Evolutionary conservation across 305 asterid genomes (phyloP).

Genomic region (Solanum hybrid): DNA sequence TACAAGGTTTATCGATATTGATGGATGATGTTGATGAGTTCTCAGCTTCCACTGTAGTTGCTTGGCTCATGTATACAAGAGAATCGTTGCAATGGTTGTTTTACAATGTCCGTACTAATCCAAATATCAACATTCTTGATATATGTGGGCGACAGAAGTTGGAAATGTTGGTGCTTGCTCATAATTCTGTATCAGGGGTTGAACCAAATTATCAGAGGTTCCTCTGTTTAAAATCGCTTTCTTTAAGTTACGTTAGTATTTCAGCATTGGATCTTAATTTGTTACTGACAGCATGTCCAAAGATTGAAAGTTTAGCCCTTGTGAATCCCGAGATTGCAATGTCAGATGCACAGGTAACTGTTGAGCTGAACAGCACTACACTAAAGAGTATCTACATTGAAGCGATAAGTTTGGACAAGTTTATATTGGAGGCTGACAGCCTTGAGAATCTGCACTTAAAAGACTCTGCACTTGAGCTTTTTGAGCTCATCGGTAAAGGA

Average conservation of each 20-base stretch:
- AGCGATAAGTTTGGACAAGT: conserved; percentile 6
- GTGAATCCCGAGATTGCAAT: conserved; percentile 10
- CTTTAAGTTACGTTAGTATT: conserved; percentile 15
- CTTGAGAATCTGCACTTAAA: conserved; percentile 18
- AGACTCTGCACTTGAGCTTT: conserved; percentile 14
- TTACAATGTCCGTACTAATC: conserved; percentile 8
- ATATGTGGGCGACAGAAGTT: conserved; percentile 10
- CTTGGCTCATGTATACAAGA: conserved; percentile 18
- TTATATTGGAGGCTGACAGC: conserved; percentile 12
- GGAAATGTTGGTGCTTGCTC: conserved; percentile 15
- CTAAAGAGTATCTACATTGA: conserved; percentile 12
- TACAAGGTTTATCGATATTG: conserved; percentile 12
- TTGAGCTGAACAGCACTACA: conserved; percentile 6
- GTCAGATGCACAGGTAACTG: conserved; percentile 14
- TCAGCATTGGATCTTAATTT: conserved; percentile 12
- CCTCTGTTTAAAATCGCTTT: conserved; percentile 10
- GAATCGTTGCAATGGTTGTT: conserved; percentile 9
- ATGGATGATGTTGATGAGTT: conserved; percentile 15
- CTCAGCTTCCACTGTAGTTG: conserved; percentile 7
- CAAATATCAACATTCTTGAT: conserved; percentile 17
- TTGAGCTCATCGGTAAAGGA: conserved; percentile 14
- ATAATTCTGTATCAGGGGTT: conserved; percentile 10
- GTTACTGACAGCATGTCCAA: conserved; percentile 13
- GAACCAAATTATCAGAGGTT: conserved; percentile 11
- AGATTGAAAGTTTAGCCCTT: conserved; percentile 13